Evolutionary conservation across 805 yeast species (phyloP).

Genomic region (Pichia deserticola): DNA sequence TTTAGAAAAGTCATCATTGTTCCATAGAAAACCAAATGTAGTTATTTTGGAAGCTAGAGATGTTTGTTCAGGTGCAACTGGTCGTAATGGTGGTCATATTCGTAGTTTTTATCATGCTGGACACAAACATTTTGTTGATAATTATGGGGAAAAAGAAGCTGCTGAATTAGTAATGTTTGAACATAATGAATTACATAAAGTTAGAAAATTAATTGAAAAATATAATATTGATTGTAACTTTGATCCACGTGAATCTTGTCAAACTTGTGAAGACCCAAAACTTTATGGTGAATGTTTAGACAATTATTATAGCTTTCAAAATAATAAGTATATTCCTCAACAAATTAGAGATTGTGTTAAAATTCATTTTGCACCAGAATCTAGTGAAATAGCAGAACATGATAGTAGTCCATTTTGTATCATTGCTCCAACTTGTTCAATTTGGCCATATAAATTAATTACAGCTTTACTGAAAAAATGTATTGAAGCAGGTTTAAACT

Average conservation of each 20-base stretch:
- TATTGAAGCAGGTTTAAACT: constrained; percentile 30
- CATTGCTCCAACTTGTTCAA: constrained; percentile 34
- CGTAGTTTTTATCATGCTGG: constrained; percentile 28
- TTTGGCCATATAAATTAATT: constrained; percentile 41
- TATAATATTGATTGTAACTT: constrained; percentile 33
- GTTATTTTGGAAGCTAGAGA: constrained; percentile 34
- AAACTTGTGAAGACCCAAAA: constrained; percentile 23
- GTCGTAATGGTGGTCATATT: constrained; percentile 43
- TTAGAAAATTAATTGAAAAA: constrained; percentile 29
- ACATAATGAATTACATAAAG: constrained; percentile 23
- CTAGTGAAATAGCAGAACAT: constrained; percentile 23
- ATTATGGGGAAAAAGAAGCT: constrained; percentile 23
- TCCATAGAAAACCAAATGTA: background rate
- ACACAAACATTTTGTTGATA: constrained; percentile 12
- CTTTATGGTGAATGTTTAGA: constrained; percentile 10
- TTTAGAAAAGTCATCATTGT: constrained; percentile 18
- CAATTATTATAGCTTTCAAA: constrained; percentile 19
- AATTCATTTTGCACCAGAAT: constrained; percentile 27
- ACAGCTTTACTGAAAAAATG: constrained; percentile 27
- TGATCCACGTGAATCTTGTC: constrained; percentile 28
- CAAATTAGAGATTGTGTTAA: constrained; percentile 24
- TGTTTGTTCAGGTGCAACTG: constrained; percentile 36
- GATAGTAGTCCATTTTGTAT: constrained; percentile 26
- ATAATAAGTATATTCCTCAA: constrained; percentile 25
- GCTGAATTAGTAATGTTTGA: constrained; percentile 34